These are phyloP conservation scores for Tetracentron sinense DNA, from an alignment of 164 flowering plant genomes.

Conservation along the genomic window DNA sequence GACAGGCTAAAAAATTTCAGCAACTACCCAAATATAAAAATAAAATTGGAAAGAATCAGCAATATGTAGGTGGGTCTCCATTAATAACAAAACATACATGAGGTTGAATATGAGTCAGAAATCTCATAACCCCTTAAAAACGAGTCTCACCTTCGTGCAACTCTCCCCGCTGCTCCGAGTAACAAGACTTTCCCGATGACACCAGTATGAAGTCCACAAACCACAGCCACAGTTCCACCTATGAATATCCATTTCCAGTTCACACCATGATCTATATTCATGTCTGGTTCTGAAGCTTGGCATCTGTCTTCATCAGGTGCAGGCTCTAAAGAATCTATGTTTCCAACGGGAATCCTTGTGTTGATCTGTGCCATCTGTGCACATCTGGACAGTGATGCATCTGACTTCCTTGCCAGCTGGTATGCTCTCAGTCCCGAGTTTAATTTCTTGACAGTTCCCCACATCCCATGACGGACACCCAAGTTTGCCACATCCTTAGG, in stretches of 20 bases:
- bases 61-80: no score
- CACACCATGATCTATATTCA: conserved; percentile 29
- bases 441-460: conserved; percentile 94
- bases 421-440: conserved; percentile 87
- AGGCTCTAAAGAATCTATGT: conserved; percentile 24
- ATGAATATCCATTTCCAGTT: conserved; percentile 77
- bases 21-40: no score
- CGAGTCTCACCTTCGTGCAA: conserved; percentile 41
- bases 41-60: no score
- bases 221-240: conserved; percentile 77
- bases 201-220: conserved; percentile 67
- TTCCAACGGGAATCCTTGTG: conserved; percentile 49
- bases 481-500: conserved; percentile 96
- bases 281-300: conserved; percentile 1
- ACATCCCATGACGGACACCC: conserved; percentile 97
- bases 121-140: not conserved
- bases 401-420: conserved; percentile 64
- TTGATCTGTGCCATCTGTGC: conserved; percentile 69
- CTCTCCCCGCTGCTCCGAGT: conserved; percentile 68
- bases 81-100: no score
- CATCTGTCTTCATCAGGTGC: conserved; percentile 33
- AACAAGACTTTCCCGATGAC: conserved; percentile 63
- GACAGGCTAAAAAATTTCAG: no score
- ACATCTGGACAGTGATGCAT: conserved; percentile 48
- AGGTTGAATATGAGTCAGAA: no score